Percentiles rank a stretch among this genome's conserved stretches.
Conservation (phyloP, 495 filamentous ascomycete genomes). For the Daldinia vernicosa region DNA sequence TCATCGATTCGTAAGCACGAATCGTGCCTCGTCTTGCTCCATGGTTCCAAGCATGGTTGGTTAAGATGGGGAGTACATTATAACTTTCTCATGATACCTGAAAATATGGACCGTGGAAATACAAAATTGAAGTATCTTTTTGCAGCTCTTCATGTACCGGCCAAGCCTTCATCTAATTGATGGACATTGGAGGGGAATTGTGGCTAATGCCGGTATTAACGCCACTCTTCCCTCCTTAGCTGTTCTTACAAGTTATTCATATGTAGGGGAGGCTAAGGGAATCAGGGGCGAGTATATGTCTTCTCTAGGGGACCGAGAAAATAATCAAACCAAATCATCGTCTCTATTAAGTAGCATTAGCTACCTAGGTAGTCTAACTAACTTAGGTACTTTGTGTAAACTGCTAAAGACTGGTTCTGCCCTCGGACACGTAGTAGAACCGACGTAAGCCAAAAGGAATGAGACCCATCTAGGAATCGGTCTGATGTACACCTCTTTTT, state of each 20-base stretch:
- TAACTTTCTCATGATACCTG: constrained; percentile 6
- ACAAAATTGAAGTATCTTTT: neutral
- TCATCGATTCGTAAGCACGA: constrained; percentile 29
- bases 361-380: neutral
- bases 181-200: constrained; percentile 4
- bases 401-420: neutral
- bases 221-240: neutral
- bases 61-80: constrained; percentile 9
- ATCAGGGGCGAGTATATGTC: neutral
- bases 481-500: neutral
- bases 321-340: neutral
- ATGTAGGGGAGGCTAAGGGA: no score
- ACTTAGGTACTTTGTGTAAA: neutral
- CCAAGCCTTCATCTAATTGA: neutral
- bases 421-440: neutral
- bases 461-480: neutral
- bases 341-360: neutral
- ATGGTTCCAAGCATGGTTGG: no score
- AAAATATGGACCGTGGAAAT: neutral
- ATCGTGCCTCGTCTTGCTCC: constrained; percentile 1
- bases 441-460: neutral
- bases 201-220: neutral
- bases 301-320: neutral
- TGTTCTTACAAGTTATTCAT: neutral
- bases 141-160: neutral